phyloP scores from a whole-genome alignment of 2,329 filamentous ascomycete species.

The Lasiodiplodia citricola region DNA sequence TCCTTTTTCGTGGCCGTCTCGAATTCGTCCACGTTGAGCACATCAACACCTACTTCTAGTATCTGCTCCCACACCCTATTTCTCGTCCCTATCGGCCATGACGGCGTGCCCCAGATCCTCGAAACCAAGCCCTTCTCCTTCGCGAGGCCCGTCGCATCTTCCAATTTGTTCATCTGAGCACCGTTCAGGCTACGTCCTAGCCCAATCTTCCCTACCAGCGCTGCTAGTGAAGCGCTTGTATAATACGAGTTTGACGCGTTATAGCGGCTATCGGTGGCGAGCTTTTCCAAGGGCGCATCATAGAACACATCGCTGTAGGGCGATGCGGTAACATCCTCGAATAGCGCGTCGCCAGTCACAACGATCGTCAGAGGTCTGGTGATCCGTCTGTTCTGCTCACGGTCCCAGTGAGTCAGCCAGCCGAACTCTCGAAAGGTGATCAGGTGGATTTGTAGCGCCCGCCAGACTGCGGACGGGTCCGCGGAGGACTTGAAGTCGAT shows the following conservation, averaged over 20 bases:
- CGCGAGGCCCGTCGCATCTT: neutral
- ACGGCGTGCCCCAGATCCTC: constrained; percentile 66
- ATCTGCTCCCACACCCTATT: constrained; percentile 64
- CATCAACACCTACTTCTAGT: constrained; percentile 62
- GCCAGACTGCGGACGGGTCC: constrained; percentile 7
- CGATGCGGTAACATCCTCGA: constrained; percentile 18
- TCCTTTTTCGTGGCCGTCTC: constrained; percentile 51
- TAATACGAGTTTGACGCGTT: constrained; percentile 5
- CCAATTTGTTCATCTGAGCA: neutral
- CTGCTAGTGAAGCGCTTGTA: neutral
- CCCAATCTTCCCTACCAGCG: neutral
- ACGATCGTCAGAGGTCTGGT: constrained; percentile 27
- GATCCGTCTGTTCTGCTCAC: neutral
- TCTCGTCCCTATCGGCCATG: constrained; percentile 60
- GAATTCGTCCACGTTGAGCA: constrained; percentile 68
- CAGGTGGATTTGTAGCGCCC: constrained; percentile 11
- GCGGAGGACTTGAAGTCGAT: constrained; percentile 27
- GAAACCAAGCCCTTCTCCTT: constrained; percentile 56
- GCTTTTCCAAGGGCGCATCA: constrained; percentile 26
- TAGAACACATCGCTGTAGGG: constrained; percentile 20
- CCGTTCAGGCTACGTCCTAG: neutral
- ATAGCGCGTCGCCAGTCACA: constrained; percentile 17
- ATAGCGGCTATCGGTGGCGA: constrained; percentile 4
- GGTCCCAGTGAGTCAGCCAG: constrained; percentile 26
- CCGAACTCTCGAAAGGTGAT: constrained; percentile 2